Base-by-base conservation (phyloP, 2,329 filamentous ascomycete species). In the Clathrospora elynae region DNA sequence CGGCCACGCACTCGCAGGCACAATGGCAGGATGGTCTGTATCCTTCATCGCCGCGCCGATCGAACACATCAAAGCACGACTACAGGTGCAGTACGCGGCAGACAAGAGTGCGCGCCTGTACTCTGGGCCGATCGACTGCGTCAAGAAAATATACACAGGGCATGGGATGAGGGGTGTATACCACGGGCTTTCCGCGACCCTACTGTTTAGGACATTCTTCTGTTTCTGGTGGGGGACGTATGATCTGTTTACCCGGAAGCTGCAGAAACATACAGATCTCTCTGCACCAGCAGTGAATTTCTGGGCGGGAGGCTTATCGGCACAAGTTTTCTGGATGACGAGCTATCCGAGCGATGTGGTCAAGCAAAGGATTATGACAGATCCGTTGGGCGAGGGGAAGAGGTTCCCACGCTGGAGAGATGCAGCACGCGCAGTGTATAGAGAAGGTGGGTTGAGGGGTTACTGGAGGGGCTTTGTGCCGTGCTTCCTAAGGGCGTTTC, bases 221-320 rank as follows among this genome's bases (percentile, higher is more conserved):
- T 96, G 96, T 79, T 93, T 86, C 75, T 97, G 91, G 91, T 99
- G 93, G 93, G 85, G 85, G n/a, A 87, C 84, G 47, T 99, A 99
- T 75, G 92, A 96, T 62, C 59, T 96, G 19, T 80, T 97, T 57
- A 88, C 88, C 4, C 78, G 82, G 14, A 73, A 78, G 46, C 75
- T 97, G 64, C 76, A 81, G 40, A 71, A 81, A 12, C 76, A 83
- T 59, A 96, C 91, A 2, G 71, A 59, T 9, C 74, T 96, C 39
- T 87, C 87, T 39, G 82, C 83, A 0, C 90, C 93, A 0, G 85
- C 85, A 1, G 79, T 97, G 63, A 97, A 97, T 68, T 99, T 99
- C 75, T 97, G 92, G 92, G 92, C 93, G 0, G 93, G 93, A 3
- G 93, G 93, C 0, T 74, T 97, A 36, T 91, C 87, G 33, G 93